These are phyloP conservation scores for Leishmania turanica DNA, from an alignment of 208 protist species.

Conservation along the genomic window DNA sequence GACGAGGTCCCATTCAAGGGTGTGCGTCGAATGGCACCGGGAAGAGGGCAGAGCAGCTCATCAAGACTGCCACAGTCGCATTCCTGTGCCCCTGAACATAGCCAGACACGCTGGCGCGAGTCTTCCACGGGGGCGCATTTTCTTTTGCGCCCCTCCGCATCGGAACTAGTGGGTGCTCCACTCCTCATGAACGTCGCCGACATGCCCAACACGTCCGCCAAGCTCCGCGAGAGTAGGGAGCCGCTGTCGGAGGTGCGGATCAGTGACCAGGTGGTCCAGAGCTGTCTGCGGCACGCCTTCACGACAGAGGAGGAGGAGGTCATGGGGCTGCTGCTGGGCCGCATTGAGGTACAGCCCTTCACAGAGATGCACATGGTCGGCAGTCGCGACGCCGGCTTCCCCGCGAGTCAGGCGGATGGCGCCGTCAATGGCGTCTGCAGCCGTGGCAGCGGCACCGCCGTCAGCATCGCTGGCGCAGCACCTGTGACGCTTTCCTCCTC, in stretches of 20 bases:
- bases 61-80: not conserved
- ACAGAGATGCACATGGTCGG: not conserved
- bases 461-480: not conserved
- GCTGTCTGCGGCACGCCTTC: conserved; percentile 75
- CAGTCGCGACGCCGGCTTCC: not conserved
- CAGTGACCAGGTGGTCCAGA: conserved; percentile 55
- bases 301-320: conserved; percentile 84
- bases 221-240: not conserved
- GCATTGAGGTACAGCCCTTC: conserved; percentile 28
- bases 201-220: not conserved
- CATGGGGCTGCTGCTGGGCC: conserved; percentile 76
- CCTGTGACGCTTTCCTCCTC: not conserved
- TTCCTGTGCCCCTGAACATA: not conserved
- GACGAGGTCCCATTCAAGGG: not conserved
- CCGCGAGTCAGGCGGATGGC: not conserved
- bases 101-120: no score
- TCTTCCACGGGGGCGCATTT: not conserved
- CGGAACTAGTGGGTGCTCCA: not conserved
- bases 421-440: not conserved
- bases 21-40: not conserved
- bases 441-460: not conserved
- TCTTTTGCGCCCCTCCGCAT: not conserved
- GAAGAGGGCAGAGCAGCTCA: not conserved
- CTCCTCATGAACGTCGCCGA: not conserved
- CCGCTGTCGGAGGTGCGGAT: conserved; percentile 56